Base-by-base conservation (phyloP, 352 stramenopile species). In the Phytophthora kernoviae region DNA sequence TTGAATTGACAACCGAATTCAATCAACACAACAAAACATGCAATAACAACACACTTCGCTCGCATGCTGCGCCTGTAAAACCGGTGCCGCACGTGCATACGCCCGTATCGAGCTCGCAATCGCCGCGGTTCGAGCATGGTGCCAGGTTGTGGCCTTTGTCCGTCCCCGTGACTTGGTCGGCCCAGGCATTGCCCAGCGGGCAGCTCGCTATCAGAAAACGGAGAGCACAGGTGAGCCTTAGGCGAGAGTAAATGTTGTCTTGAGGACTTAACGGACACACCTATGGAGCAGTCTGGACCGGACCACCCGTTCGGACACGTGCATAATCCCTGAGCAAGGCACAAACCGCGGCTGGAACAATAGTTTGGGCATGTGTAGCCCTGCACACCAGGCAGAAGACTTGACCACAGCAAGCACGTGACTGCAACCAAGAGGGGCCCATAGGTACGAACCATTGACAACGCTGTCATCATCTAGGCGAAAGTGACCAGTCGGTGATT, bases 101-200 rank as follows among this genome's bases (percentile, higher is more conserved):
- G 3, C 88, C 88, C 0, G 78, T 75, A 9, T 81, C 70, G 1
- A 61, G 52, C 56, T 93, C 71, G 54, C 87, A 96, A 4, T 39
- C 37, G 37, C 88, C 86, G 5, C 81, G 73, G 55, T 98, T 98
- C 1, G 88, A 96, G 58, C 94, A 98, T 67, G 94, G 79, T 14
- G 79, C 90, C 17, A 78, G 42, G 53, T 91, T 85, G 77, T 98
- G 94, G 17, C 88, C 93, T 14, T 62, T 42, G 37, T 96, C 85
- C 0, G 55, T 70, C 42, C 9, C 61, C 30, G n/a, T 48, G 20
- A 87, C 73, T n/a, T 73, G 47, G 53, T 96, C 87, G 15, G 76
- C 69, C 90, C 90, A 97, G 2, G 88, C 86, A 20, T 40, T 17
- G 24, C 81, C 81, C 21, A 79, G 63, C 5, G 87, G 87, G 42